Percentiles rank a stretch among this genome's conserved stretches.
phyloP scores from a whole-genome alignment of 257 asterid species.

The Gardenia jasminoides region DNA sequence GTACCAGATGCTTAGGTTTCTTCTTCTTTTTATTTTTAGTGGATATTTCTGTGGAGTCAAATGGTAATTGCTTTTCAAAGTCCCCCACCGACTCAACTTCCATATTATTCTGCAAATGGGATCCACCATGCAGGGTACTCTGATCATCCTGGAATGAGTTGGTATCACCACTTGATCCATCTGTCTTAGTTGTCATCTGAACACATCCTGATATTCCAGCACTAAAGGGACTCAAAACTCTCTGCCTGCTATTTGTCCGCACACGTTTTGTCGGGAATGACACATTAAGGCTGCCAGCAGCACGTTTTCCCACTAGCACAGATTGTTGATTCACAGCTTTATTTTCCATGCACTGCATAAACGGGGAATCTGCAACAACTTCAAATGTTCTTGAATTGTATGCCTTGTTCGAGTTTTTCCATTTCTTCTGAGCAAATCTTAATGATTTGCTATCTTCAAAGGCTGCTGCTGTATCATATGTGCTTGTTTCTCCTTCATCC shows the following conservation, averaged over 20 bases:
- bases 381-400: conserved; percentile 56
- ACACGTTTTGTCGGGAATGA: conserved; percentile 91
- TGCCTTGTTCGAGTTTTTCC: conserved; percentile 50
- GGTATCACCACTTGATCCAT: conserved; percentile 95
- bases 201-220: conserved; percentile 70
- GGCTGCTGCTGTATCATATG: conserved; percentile 51
- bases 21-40: conserved; percentile 81
- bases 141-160: conserved; percentile 93
- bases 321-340: conserved; percentile 53
- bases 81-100: conserved; percentile 78
- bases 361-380: conserved; percentile 52
- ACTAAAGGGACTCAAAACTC: conserved; percentile 70
- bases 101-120: conserved; percentile 48
- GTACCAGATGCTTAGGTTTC: conserved; percentile 76
- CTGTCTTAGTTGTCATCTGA: conserved; percentile 70
- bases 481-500: conserved; percentile 80
- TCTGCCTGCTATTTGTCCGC: conserved; percentile 77
- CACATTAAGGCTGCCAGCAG: conserved; percentile 69
- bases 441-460: conserved; percentile 53
- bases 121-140: conserved; percentile 70
- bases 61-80: conserved; percentile 64
- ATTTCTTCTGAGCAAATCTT: conserved; percentile 64
- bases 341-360: conserved; percentile 52
- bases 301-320: conserved; percentile 56
- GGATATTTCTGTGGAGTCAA: conserved; percentile 66